Base-by-base conservation (phyloP, 83 land plant species). In the Isoetes engelmannii region DNA sequence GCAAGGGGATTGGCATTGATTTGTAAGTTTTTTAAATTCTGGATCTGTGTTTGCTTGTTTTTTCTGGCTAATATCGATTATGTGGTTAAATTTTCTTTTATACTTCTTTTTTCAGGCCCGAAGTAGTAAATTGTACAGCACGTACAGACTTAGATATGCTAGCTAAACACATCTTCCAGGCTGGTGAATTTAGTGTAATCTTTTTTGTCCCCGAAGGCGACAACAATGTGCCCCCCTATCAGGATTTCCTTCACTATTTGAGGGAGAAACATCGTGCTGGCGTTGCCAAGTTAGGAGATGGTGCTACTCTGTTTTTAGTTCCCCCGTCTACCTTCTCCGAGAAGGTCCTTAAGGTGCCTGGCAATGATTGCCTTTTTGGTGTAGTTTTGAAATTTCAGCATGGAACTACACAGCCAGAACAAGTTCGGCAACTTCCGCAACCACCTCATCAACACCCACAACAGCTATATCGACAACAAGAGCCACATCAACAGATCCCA, bases 241-340 rank as follows among this genome's bases (percentile, higher is more conserved):
- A 93, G 18, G 92, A 94, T 56, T 94, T 94, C 74, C 81, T 94
- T 9, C 84, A 79, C 44, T 94, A 90, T 69, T 72, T 94, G 45
- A 81, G 88, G 69, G 73, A 79, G 20, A 94, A 82, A 45, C 78
- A 81, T 58, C 87, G 98, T 47, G 96, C 98, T n/a, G 96, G 96
- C 7, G 98, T 94, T 74, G 98, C 92, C 10, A 87, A 88, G 62
- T 68, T 87, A 68, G 82, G 77, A 70, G 96, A 94, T 82, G 96
- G 92, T 7, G 87, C 89, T 20, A 84, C 88, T 12, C 63, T 94
- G 21, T 94, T 94, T 75, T 79, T 94, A 73, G 92, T 94, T 51
- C 98, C 98, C 48, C 98, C 98, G 1, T 93, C 98, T 13, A 90
- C 89, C 15, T 93, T 93, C 57, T 68, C 92, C 6, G 82, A 86